These are phyloP conservation scores for Pichia californica DNA, from an alignment of 805 yeast genomes.

Conservation along the genomic window DNA sequence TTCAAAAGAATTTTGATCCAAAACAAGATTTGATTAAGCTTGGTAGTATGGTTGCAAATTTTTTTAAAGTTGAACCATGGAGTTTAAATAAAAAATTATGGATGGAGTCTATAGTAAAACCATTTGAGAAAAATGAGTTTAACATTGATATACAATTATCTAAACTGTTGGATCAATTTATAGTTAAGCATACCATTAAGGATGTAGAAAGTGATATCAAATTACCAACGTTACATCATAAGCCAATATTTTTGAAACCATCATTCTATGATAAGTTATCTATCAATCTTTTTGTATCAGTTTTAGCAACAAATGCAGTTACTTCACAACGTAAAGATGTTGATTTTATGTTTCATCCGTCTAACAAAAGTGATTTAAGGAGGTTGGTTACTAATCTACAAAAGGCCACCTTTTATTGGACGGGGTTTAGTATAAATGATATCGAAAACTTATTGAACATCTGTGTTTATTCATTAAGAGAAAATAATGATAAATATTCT, in stretches of 20 bases:
- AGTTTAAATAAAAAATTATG: conserved; percentile 40
- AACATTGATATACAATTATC: conserved; percentile 37
- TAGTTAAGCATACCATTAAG: conserved; percentile 50
- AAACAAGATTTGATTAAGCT: conserved; percentile 46
- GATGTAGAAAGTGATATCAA: conserved; percentile 51
- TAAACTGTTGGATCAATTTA: conserved; percentile 38
- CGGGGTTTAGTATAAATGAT: conserved; percentile 59
- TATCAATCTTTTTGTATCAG: conserved; percentile 58
- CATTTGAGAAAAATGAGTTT: conserved; percentile 35
- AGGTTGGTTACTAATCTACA: conserved; percentile 55
- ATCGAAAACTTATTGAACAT: conserved; percentile 46
- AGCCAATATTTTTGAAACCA: conserved; percentile 53
- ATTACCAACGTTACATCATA: conserved; percentile 54
- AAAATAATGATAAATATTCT: conserved; percentile 28
- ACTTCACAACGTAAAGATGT: conserved; percentile 61
- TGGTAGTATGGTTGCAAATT: conserved; percentile 47
- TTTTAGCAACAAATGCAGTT: conserved; percentile 65
- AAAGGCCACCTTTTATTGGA: conserved; percentile 68
- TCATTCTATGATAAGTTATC: conserved; percentile 57
- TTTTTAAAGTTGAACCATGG: conserved; percentile 57
- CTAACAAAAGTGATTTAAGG: conserved; percentile 47
- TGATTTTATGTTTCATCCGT: conserved; percentile 67
- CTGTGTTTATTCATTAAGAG: conserved; percentile 38
- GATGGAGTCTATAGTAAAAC: conserved; percentile 40
- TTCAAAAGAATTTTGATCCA: conserved; percentile 45